Evolutionary conservation across 257 asterid genomes (phyloP), one percentile per base, ranked within the genome.

Genomic region (Solanum paucissectum): DNA sequence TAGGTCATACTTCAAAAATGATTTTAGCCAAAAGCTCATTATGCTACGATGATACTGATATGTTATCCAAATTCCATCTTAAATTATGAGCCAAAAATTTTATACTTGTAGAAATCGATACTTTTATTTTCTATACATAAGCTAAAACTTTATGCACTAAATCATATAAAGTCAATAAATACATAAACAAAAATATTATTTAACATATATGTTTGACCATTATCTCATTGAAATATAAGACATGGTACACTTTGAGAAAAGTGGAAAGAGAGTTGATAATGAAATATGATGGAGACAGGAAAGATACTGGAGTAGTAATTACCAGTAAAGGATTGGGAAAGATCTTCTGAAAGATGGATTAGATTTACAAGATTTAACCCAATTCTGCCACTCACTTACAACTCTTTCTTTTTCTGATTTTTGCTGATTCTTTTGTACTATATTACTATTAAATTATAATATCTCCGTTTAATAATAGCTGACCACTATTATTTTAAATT

Each of bases 231-330:
- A 76, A 66, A 44, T 32, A 58, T 33, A 16, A 10, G 18, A 32
- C n/a, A 55, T 27, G 60, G 34, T 83, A 66, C 58, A 44, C 62
- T 40, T 11, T 60, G 44, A 9, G 40, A 85, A 62, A 27, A 37
- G 49, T 83, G 58, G 60, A 73, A 37, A 33, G 46, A 3, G 46
- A 42, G 74, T 69, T 77, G 90, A 86, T 79, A 60, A 75, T 37
- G 90, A 84, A 73, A 32, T 71, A 38, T 89, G 90, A 89, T 18
- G 55, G 55, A 37, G 87, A 89, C 85, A 82, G 33, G 60, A 76
- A 33, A 25, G 72, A 89, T 55, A 18, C 64, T 89, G 55, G 5
- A 42, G 38, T 23, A 76, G 34, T 79, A 79, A 79, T 79, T 79
- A 79, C 64, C 71, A 58, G 60, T 34, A 76, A 72, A 18, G 79